A percentile compares a stretch with the other conserved stretches of the same genome.
Evolutionary conservation across 805 yeast genomes (phyloP).

Genomic region (Starmerella apicola): DNA sequence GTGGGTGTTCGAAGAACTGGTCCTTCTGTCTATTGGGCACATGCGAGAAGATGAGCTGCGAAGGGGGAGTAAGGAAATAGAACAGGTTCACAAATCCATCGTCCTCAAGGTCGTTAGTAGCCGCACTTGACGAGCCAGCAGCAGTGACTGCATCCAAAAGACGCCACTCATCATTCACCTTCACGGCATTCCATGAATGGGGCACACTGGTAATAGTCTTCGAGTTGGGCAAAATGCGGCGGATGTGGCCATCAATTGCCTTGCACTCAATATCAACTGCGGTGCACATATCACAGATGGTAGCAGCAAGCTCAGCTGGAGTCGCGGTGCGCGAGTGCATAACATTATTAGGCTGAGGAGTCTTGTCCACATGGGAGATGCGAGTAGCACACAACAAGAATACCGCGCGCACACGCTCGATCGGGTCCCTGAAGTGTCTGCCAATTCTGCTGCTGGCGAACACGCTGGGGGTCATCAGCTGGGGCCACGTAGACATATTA

Average conservation of each 20-base stretch:
- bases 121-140: slow-evolving; percentile 29
- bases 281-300: slow-evolving; percentile 61
- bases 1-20: slow-evolving; percentile 73
- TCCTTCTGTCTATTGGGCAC: slow-evolving; percentile 66
- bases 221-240: slow-evolving; percentile 52
- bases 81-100: slow-evolving; percentile 35
- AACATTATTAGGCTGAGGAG: slow-evolving; percentile 20
- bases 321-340: slow-evolving; percentile 42
- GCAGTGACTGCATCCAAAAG: slow-evolving; percentile 64
- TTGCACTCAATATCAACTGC: slow-evolving; percentile 62
- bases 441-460: slow-evolving; percentile 44
- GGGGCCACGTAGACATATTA: slow-evolving; percentile 29
- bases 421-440: slow-evolving; percentile 37
- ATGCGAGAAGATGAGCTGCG: slow-evolving; percentile 68
- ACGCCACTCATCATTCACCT: slow-evolving; percentile 65
- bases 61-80: slow-evolving; percentile 70
- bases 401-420: slow-evolving; percentile 55
- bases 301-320: slow-evolving; percentile 61
- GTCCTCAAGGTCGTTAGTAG: slow-evolving; percentile 27
- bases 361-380: slow-evolving; percentile 35
- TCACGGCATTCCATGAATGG: slow-evolving; percentile 80
- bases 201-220: slow-evolving; percentile 25
- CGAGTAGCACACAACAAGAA: slow-evolving; percentile 51
- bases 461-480: slow-evolving; percentile 38
- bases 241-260: slow-evolving; percentile 69